Conservation (phyloP, 1,284 basidiomycete species). For the Takashimella koratensis region DNA sequence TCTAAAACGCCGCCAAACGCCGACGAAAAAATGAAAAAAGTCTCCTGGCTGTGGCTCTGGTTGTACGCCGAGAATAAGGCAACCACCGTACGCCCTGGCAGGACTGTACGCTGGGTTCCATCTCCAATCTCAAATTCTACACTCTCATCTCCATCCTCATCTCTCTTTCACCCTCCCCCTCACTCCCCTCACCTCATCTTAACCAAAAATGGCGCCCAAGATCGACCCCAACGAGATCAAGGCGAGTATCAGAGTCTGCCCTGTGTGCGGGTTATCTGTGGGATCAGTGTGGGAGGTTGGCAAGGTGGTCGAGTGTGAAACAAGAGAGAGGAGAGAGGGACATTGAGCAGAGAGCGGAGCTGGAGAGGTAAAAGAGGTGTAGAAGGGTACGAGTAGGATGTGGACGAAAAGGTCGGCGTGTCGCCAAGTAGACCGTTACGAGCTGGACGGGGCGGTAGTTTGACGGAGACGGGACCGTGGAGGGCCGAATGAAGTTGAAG, state of each 20-base stretch:
- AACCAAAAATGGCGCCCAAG: constrained; percentile 50
- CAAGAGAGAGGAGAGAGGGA: too few relatives aligned
- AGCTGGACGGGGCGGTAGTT: too few relatives aligned
- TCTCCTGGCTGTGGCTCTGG: too few relatives aligned
- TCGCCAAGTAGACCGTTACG: too few relatives aligned
- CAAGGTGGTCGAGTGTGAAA: background rate
- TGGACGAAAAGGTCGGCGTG: background rate
- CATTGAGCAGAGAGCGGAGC: too few relatives aligned
- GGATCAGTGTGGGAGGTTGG: background rate
- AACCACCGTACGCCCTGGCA: background rate
- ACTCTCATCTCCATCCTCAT: constrained; percentile 3
- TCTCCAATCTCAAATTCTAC: too few relatives aligned
- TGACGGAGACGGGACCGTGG: too few relatives aligned
- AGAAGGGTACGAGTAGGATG: background rate
- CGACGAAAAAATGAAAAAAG: background rate
- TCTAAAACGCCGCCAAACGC: background rate
- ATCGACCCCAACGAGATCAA: constrained; percentile 51
- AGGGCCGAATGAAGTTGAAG: too few relatives aligned
- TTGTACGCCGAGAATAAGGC: background rate
- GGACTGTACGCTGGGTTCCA: too few relatives aligned
- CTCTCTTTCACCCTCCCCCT: background rate
- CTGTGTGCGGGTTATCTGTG: background rate
- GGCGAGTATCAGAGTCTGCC: constrained; percentile 27
- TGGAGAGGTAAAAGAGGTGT: background rate
- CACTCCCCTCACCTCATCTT: constrained; percentile 5